Base-by-base conservation (phyloP, 805 yeast species). In the Suhomyces kilbournensis region DNA sequence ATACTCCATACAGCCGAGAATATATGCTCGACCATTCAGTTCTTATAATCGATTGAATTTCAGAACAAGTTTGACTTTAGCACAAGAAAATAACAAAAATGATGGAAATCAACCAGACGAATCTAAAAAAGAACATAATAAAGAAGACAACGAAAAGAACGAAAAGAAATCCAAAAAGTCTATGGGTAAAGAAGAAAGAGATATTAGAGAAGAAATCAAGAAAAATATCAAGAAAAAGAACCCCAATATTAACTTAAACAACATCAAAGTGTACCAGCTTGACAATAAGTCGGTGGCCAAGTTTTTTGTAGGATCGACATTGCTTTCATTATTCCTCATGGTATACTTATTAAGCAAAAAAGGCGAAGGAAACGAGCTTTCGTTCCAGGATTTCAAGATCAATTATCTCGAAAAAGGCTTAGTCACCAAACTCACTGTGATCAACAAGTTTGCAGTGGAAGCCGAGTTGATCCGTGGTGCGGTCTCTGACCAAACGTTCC, bases 311-410 rank as follows among this genome's bases (percentile, higher is more conserved):
- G 50, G 51, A 10, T 67, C 61, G 17, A 59, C 59, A 7, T 50
- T 56, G 4, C 51, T 61, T 32, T 59, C 60, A 9, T 56, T 66
- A 4, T 47, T 69, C 4, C 56, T 66, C 39, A 59, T 64, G 23
- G 51, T 66, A 0, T 52, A 62, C 26, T 39, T 60, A 10, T 30
- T 58, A 38, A 44, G 56, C 9, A 39, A 32, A 45, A 49, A 53
- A 23, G 54, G 43, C 42, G 63, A 62, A 35, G 56, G 52, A 42
- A 65, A 70, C 50, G 74, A 71, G 51, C 65, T 74, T 49, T 69
- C 92, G 1, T 86, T 85, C 76, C 96, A 90, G 71, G 96, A 90
- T 63, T 91, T 92, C 76, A 86, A 87, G 66, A 77, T 85, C n/a
- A 82, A 85, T 53, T 85, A 87, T 58, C 73, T 92, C 28, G 90